Evolutionary conservation across 768 basidiomycete species (phyloP), one percentile per base, ranked within the genome.

Genomic region (Termitomyces sp.): DNA sequence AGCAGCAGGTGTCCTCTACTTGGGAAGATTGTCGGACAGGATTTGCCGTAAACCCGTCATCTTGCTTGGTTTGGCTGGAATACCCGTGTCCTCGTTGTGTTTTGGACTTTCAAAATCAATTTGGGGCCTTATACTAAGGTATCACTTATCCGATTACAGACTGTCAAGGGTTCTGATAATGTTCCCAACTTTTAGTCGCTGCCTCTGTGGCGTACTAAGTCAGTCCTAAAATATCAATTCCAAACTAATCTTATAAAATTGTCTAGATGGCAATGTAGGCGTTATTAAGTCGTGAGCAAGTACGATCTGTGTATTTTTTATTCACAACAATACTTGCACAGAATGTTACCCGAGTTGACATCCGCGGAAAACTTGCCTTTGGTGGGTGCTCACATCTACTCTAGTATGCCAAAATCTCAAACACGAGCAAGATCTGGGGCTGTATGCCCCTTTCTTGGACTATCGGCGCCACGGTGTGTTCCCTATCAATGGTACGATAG

Each of bases 21-120:
- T 87, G 87, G 85, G 86, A 65, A 80, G 85, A 18, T 52, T 85
- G 14, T 90, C 88, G 9, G 90, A 92, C 61, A 73, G 76, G 48
- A 69, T 91, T 49, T 90, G 90, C 24, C 83, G 90, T 42, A 90
- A 87, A 63, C 89, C 90, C 0, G 82, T 92, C 27, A 82, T 91
- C 59, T 72, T 92, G 46, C 75, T 67, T 1, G 88, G 90, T 1
- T 69, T 91, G 3, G 68, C 80, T 29, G 90, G 88, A 9, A 67
- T 90, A 20, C 80, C 84, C 0, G 34, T 80, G 2, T 88, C 87
- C 0, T 90, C 90, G 84, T 83, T 82, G 53, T 84, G 80, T 65
- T 90, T 92, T 60, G 90, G 89, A 22, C 67, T 92, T 7, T 88
- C 87, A 0, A 83, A 68, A 56, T 83, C 86, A 0, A 88, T 87